Percentiles rank a stretch among this genome's conserved stretches.
These are phyloP conservation scores for Rosa lucieae DNA, from an alignment of 306 rosid species.

Conservation along the genomic window DNA sequence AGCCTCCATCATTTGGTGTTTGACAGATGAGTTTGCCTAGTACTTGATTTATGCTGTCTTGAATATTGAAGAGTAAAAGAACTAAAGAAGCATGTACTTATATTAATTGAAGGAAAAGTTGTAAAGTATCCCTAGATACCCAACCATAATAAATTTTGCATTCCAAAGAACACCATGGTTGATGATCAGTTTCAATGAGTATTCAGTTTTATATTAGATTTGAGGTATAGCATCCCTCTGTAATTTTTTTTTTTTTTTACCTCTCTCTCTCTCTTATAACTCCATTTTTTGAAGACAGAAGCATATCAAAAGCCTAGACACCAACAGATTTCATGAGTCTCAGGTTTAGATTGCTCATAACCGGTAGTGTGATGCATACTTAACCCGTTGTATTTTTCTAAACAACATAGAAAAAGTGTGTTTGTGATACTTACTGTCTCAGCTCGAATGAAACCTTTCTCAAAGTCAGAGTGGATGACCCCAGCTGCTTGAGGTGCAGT, in stretches of 20 bases:
- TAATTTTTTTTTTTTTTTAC: background rate
- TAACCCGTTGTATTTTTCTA: background rate
- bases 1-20: background rate
- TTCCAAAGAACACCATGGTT: background rate
- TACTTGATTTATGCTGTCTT: background rate
- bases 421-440: constrained; percentile 67
- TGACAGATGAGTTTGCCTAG: background rate
- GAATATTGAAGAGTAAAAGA: background rate
- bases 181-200: background rate
- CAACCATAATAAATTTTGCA: too few species aligned
- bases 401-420: constrained; percentile 11
- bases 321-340: background rate
- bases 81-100: background rate
- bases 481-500: constrained; percentile 99
- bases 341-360: constrained; percentile 1
- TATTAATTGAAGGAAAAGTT: background rate
- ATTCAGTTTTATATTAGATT: background rate
- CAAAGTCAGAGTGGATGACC: constrained; percentile 96
- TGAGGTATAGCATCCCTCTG: background rate
- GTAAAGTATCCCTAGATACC: background rate
- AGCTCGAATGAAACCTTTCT: constrained; percentile 98
- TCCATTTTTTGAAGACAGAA: background rate
- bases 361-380: background rate
- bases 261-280: background rate
- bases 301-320: too few species aligned